These are phyloP conservation scores for Agaricus blazei DNA, from an alignment of 768 basidiomycete genomes.

Conservation along the genomic window DNA sequence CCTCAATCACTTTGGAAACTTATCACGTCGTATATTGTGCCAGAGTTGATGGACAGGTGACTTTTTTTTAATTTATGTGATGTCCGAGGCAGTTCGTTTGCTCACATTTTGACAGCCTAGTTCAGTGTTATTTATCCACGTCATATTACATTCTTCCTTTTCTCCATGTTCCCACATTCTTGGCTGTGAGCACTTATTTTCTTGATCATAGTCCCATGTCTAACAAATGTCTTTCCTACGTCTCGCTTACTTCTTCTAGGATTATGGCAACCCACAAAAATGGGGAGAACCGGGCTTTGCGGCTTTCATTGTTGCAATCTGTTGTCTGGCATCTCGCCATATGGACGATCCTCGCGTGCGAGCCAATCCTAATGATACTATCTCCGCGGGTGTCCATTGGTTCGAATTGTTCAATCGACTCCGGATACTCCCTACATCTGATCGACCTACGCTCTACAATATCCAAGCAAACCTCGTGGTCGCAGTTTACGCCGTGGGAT, in stretches of 20 bases:
- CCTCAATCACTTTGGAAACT: constrained; percentile 86
- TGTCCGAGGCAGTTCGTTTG: constrained; percentile 9
- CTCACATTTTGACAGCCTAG: constrained; percentile 42
- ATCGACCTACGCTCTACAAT: constrained; percentile 86
- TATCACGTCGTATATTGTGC: constrained; percentile 80
- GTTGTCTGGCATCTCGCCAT: constrained; percentile 87
- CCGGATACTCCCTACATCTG: constrained; percentile 83
- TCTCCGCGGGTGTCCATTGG: constrained; percentile 88
- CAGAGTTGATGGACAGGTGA: constrained; percentile 92
- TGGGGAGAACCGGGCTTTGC: constrained; percentile 96
- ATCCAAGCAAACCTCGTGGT: constrained; percentile 88
- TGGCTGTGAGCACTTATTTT: constrained; percentile 44
- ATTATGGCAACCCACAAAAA: constrained; percentile 91
- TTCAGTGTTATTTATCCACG: constrained; percentile 84
- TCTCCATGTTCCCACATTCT: constrained; percentile 86
- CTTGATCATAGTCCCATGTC: constrained; percentile 2
- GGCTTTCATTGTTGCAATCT: constrained; percentile 89
- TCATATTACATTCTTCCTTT: constrained; percentile 93
- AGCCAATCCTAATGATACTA: constrained; percentile 73
- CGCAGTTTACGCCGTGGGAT: constrained; percentile 89
- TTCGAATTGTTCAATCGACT: constrained; percentile 85
- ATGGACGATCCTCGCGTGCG: constrained; percentile 90
- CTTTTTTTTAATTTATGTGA: constrained; percentile 18
- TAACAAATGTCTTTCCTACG: constrained; percentile 6
- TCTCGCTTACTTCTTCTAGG: constrained; percentile 34